Evolutionary conservation across 768 basidiomycete genomes (phyloP).

Genomic region (Rhizopogon vesiculosus): DNA sequence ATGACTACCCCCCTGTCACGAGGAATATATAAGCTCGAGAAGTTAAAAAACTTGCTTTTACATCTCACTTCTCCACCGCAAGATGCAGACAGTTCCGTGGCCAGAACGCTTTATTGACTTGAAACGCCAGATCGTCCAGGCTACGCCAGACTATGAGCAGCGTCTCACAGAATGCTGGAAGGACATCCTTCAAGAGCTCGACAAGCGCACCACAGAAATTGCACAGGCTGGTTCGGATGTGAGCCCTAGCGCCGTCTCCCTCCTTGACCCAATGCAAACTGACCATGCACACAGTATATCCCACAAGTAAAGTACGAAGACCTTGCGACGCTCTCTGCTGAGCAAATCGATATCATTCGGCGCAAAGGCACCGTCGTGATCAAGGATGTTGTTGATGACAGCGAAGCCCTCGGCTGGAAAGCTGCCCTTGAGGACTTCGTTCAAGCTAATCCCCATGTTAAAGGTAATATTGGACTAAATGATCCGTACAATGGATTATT

Average conservation of each 20-base stretch:
- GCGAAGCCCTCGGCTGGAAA: constrained; percentile 57
- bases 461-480: constrained; percentile 33
- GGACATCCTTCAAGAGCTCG: constrained; percentile 52
- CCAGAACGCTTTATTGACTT: constrained; percentile 48
- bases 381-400: constrained; percentile 52
- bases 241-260: constrained; percentile 12
- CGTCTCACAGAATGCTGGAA: constrained; percentile 51
- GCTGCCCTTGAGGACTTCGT: constrained; percentile 50
- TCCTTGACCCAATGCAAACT: background rate
- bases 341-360: constrained; percentile 46
- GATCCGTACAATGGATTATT: background rate
- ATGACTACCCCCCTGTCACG: constrained; percentile 3
- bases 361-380: constrained; percentile 61
- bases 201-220: constrained; percentile 40
- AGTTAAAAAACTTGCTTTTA: background rate
- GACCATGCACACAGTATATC: constrained; percentile 39
- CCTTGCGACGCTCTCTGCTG: constrained; percentile 39
- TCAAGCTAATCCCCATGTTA: constrained; percentile 48
- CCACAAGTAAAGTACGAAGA: constrained; percentile 60
- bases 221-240: constrained; percentile 47
- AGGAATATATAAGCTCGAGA: background rate
- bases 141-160: constrained; percentile 37
- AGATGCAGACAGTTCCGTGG: constrained; percentile 8
- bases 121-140: constrained; percentile 52
- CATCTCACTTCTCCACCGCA: background rate